Evolutionary conservation across 1,284 basidiomycete genomes (phyloP).

Genomic region (Fomitopsis betulina): DNA sequence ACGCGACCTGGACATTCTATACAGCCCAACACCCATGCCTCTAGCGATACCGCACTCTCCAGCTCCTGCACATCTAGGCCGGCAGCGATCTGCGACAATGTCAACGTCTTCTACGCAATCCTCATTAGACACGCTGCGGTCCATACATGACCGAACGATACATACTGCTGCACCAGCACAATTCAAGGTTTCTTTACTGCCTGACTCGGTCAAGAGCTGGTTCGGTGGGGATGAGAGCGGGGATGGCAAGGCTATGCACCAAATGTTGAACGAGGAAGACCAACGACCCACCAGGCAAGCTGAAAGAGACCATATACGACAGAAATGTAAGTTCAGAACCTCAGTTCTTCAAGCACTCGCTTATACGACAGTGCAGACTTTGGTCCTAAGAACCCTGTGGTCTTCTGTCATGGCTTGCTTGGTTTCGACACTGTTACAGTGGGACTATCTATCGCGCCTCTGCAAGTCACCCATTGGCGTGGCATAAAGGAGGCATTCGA

Average conservation of each 20-base stretch:
- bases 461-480: slow-evolving; percentile 92
- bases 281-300: slow-evolving; percentile 46
- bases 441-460: slow-evolving; percentile 66
- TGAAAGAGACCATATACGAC: slow-evolving; percentile 50
- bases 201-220: slow-evolving; percentile 43
- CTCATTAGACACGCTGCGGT: slow-evolving; percentile 62
- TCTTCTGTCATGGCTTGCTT: slow-evolving; percentile 92
- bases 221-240: slow-evolving; percentile 36
- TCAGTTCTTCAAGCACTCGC: neutral
- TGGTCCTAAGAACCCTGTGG: slow-evolving; percentile 76
- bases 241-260: slow-evolving; percentile 43
- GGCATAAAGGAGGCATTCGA: slow-evolving; percentile 91
- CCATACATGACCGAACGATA: slow-evolving; percentile 40
- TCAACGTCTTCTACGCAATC: slow-evolving; percentile 37
- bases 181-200: slow-evolving; percentile 19
- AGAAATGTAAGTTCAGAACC: slow-evolving; percentile 57
- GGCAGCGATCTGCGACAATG: slow-evolving; percentile 20
- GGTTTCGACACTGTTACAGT: slow-evolving; percentile 81
- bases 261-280: slow-evolving; percentile 55
- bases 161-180: slow-evolving; percentile 25
- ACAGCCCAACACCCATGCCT: slow-evolving; percentile 25
- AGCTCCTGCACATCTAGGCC: slow-evolving; percentile 21
- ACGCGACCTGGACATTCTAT: slow-evolving; percentile 23
- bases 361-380: slow-evolving; percentile 42
- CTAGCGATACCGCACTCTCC: slow-evolving; percentile 26